These are phyloP conservation scores for Wickerhamomyces rabaulensis DNA, from an alignment of 805 yeast genomes.

Conservation along the genomic window DNA sequence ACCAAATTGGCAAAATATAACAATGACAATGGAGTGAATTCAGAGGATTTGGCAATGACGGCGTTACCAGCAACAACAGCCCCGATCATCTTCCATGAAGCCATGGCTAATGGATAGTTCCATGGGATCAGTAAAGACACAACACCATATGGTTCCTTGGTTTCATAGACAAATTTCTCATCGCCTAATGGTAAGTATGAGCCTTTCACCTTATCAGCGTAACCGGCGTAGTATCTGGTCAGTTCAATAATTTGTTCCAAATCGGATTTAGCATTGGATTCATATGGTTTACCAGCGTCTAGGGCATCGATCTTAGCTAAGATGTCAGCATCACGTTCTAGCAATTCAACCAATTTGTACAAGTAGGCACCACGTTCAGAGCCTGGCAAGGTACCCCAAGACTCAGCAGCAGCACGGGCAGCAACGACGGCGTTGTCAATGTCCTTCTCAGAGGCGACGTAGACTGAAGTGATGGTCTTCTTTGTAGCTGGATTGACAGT, in stretches of 20 bases:
- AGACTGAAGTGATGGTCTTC: constrained; percentile 43
- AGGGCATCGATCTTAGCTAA: constrained; percentile 66
- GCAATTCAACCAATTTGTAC: constrained; percentile 58
- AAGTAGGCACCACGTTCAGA: constrained; percentile 46
- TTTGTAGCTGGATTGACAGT: constrained; percentile 57
- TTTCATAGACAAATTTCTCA: constrained; percentile 58
- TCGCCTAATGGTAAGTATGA: constrained; percentile 60
- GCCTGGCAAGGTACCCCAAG: constrained; percentile 63
- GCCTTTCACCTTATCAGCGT: constrained; percentile 66
- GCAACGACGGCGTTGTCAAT: constrained; percentile 26
- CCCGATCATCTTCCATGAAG: constrained; percentile 74
- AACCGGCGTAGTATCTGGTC: constrained; percentile 68
- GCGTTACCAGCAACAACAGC: constrained; percentile 75
- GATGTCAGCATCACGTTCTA: constrained; percentile 58
- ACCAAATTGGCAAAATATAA: constrained; percentile 55
- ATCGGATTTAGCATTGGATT: constrained; percentile 63
- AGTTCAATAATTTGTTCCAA: constrained; percentile 57
- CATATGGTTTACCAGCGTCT: constrained; percentile 73
- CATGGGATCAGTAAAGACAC: constrained; percentile 83
- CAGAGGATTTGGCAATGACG: constrained; percentile 68
- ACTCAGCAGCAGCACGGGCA: constrained; percentile 56
- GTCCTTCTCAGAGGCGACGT: constrained; percentile 15
- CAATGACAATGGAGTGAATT: constrained; percentile 70
- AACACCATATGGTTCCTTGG: constrained; percentile 72
- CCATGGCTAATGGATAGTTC: constrained; percentile 81